Conservation (phyloP, 495 filamentous ascomycete species). For the Trichocladium antarcticum region DNA sequence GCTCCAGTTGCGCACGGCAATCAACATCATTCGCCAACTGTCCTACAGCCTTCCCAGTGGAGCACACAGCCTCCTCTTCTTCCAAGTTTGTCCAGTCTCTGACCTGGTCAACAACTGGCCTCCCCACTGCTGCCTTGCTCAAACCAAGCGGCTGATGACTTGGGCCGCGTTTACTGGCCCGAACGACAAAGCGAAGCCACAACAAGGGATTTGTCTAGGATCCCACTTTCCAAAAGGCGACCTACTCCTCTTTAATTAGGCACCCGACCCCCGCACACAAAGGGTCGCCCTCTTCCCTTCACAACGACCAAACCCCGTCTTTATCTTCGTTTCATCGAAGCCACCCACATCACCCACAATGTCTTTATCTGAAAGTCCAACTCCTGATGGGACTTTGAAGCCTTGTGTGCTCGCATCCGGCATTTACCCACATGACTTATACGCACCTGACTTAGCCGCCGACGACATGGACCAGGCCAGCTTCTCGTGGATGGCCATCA, state of each 20-base stretch:
- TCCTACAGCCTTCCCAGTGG: too few relatives aligned
- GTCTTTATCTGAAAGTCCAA: constrained; percentile 22
- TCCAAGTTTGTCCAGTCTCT: too few relatives aligned
- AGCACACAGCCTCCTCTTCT: too few relatives aligned
- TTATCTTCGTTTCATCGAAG: too few relatives aligned
- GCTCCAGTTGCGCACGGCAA: too few relatives aligned
- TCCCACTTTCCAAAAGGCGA: not conserved
- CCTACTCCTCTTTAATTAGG: not conserved
- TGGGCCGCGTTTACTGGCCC: constrained; percentile 6
- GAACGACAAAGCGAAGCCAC: constrained; percentile 1
- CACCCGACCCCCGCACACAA: not conserved
- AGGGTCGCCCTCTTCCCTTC: not conserved
- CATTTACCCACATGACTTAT: constrained; percentile 27
- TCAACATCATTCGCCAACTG: too few relatives aligned
- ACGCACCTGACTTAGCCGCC: constrained; percentile 27
- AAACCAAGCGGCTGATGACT: not conserved
- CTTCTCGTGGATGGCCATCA: constrained; percentile 40
- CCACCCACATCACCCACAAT: constrained; percentile 7
- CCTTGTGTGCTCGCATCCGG: constrained; percentile 29
- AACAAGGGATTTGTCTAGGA: constrained; percentile 3
- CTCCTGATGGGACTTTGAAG: constrained; percentile 13
- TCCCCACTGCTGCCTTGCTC: not conserved
- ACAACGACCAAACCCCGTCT: too few relatives aligned
- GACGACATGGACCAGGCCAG: constrained; percentile 28
- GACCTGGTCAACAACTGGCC: not conserved